Evolutionary conservation across 352 stramenopile species (phyloP).

Genomic region (Pythium angustatum): DNA sequence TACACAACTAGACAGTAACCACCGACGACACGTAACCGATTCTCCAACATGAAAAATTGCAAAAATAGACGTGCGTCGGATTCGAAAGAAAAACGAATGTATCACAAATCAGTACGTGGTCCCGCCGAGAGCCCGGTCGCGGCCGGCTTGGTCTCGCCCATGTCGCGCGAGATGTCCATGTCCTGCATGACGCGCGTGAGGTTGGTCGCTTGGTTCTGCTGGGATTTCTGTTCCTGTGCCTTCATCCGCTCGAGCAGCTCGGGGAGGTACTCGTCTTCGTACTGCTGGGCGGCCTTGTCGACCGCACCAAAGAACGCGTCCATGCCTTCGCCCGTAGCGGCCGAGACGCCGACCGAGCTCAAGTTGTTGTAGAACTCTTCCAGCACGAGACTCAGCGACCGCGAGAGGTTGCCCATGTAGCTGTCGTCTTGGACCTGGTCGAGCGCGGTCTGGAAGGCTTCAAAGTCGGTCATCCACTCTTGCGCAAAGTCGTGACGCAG

Average conservation of each 20-base stretch:
- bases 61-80: no score
- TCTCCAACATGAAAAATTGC: no score
- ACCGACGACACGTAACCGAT: no score
- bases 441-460: slow-evolving; percentile 96
- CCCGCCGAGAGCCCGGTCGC: slow-evolving; percentile 34
- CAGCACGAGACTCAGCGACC: slow-evolving; percentile 88
- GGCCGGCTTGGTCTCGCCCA: slow-evolving; percentile 36
- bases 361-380: slow-evolving; percentile 95
- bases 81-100: no score
- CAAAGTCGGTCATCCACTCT: slow-evolving; percentile 99
- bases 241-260: slow-evolving; percentile 73
- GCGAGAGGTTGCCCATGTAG: slow-evolving; percentile 92
- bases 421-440: slow-evolving; percentile 89
- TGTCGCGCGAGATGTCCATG: slow-evolving; percentile 68
- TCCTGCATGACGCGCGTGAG: slow-evolving; percentile 79
- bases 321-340: slow-evolving; percentile 95
- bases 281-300: slow-evolving; percentile 81
- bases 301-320: slow-evolving; percentile 93
- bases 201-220: slow-evolving; percentile 49
- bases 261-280: slow-evolving; percentile 87
- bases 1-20: not conserved
- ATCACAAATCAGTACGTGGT: slow-evolving; percentile 66
- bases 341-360: slow-evolving; percentile 92
- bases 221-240: slow-evolving; percentile 50
- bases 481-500: slow-evolving; percentile 92